These are phyloP conservation scores for Abrus pulchellus DNA, from an alignment of 306 rosid species.

Conservation along the genomic window DNA sequence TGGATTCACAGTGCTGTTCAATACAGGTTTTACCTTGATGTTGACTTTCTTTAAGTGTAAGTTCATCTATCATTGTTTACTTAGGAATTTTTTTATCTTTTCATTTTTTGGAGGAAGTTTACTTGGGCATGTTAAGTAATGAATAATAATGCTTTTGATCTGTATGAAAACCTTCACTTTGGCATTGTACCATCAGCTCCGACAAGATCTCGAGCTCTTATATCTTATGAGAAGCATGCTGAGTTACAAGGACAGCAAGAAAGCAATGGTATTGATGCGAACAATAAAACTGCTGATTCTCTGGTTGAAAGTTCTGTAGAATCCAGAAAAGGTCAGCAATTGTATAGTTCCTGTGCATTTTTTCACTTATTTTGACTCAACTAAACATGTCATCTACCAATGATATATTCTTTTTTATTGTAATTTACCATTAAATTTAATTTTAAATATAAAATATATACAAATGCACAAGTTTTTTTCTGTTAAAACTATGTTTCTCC, in stretches of 20 bases:
- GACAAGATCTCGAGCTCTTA: slow-evolving; percentile 55
- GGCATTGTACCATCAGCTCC: slow-evolving; percentile 56
- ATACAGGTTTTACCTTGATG: slow-evolving; percentile 58
- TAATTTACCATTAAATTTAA: not conserved
- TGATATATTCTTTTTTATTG: not conserved
- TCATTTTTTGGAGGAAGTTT: not conserved
- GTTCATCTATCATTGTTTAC: slow-evolving; percentile 19
- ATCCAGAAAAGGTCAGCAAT: slow-evolving; percentile 38
- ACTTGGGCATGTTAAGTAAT: slow-evolving; percentile 25
- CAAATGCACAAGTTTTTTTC: not conserved
- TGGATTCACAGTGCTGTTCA: slow-evolving; percentile 60
- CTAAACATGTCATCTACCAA: not conserved
- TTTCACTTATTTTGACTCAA: not conserved
- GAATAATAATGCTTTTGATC: slow-evolving; percentile 6
- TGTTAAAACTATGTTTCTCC: not conserved
- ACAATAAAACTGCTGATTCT: slow-evolving; percentile 21
- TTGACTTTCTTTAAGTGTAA: slow-evolving; percentile 56
- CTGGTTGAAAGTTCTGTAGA: slow-evolving; percentile 22
- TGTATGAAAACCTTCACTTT: slow-evolving; percentile 27
- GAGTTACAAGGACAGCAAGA: slow-evolving; percentile 52
- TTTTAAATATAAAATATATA: not conserved
- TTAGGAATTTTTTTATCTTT: not conserved
- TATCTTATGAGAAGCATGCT: slow-evolving; percentile 53
- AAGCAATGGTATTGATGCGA: slow-evolving; percentile 30
- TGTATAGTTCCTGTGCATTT: slow-evolving; percentile 10